Conservation (phyloP, 2,329 filamentous ascomycete genomes). For the Fusarium sp. region DNA sequence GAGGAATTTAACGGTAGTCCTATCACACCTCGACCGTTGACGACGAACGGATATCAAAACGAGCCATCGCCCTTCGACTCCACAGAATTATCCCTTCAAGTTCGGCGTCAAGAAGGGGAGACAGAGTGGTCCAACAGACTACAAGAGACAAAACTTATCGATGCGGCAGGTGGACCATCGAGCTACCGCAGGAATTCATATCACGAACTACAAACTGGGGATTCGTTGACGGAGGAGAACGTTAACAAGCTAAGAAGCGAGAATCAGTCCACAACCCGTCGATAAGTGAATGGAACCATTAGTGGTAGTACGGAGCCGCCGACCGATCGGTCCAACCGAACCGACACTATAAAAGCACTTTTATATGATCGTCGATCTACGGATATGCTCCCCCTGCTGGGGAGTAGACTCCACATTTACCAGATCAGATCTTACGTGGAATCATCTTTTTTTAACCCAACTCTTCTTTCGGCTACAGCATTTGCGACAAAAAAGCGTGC, state of each 20-base stretch:
- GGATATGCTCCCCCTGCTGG: neutral
- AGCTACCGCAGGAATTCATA: constrained; percentile 50
- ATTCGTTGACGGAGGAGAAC: constrained; percentile 65
- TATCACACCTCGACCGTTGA: constrained; percentile 56
- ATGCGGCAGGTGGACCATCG: constrained; percentile 55
- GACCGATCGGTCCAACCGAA: constrained; percentile 6
- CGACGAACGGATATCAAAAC: constrained; percentile 51
- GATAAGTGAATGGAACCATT: constrained; percentile 13
- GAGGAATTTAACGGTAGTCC: constrained; percentile 49
- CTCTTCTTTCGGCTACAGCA: constrained; percentile 15
- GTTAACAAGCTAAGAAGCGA: constrained; percentile 59
- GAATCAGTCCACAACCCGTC: constrained; percentile 40
- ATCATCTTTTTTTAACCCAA: constrained; percentile 3
- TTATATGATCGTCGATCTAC: constrained; percentile 19
- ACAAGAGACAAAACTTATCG: constrained; percentile 60
- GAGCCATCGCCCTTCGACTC: constrained; percentile 58
- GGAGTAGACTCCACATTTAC: constrained; percentile 2
- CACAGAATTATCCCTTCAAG: constrained; percentile 50
- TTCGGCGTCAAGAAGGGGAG: constrained; percentile 52
- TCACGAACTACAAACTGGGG: constrained; percentile 51
- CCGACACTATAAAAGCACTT: constrained; percentile 13
- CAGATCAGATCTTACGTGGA: constrained; percentile 2
- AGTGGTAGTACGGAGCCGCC: neutral
- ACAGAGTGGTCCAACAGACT: constrained; percentile 57
- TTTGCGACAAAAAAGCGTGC: constrained; percentile 31